Percentiles rank a stretch among this genome's conserved stretches.
phyloP scores from a whole-genome alignment of 305 asterid species.

The Lippia alba region DNA sequence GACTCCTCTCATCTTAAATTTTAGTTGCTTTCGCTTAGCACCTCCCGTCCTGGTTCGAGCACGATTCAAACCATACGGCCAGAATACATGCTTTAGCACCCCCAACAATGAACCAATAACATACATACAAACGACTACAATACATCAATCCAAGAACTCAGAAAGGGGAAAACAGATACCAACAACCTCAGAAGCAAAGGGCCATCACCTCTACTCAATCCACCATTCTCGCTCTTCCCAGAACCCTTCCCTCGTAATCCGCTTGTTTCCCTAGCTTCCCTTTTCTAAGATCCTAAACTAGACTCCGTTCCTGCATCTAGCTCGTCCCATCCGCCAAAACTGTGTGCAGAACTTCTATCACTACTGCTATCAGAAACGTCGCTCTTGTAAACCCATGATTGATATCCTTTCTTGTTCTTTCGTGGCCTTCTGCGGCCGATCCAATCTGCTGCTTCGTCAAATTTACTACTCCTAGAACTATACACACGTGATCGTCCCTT shows the following conservation, averaged over 20 bases:
- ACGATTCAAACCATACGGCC: background rate
- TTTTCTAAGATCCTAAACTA: slow-evolving; percentile 33
- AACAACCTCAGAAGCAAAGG: slow-evolving; percentile 69
- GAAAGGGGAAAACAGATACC: slow-evolving; percentile 65
- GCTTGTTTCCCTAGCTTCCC: slow-evolving; percentile 36
- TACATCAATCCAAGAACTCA: slow-evolving; percentile 63
- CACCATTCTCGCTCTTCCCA: slow-evolving; percentile 37
- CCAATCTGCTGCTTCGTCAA: slow-evolving; percentile 33
- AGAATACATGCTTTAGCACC: background rate
- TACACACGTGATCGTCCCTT: slow-evolving; percentile 42
- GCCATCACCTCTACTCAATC: slow-evolving; percentile 37
- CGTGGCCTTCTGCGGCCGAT: slow-evolving; percentile 28
- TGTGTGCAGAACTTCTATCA: slow-evolving; percentile 21
- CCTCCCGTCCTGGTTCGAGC: background rate
- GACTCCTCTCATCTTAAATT: no score
- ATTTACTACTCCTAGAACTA: slow-evolving; percentile 42
- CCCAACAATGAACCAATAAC: background rate
- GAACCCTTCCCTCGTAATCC: slow-evolving; percentile 36
- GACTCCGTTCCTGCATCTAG: slow-evolving; percentile 44
- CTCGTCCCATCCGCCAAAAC: slow-evolving; percentile 88
- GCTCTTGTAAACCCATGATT: slow-evolving; percentile 50
- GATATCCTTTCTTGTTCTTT: slow-evolving; percentile 47
- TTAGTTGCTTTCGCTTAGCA: no score
- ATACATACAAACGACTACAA: slow-evolving; percentile 33
- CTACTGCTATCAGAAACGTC: slow-evolving; percentile 33